Conservation (phyloP, 495 filamentous ascomycete species). For the Glonium stellatum region DNA sequence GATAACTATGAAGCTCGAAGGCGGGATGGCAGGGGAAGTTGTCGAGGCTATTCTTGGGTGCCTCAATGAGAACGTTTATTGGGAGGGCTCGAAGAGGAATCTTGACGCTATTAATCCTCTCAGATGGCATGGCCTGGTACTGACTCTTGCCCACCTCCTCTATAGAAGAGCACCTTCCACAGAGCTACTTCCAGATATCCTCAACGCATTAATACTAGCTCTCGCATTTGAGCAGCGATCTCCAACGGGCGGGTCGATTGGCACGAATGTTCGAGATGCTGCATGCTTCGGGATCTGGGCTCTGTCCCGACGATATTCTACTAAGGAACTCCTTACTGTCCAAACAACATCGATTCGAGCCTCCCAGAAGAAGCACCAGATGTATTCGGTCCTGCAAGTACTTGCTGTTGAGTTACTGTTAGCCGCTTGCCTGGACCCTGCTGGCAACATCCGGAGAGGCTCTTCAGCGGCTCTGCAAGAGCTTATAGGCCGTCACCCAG, state of each 20-base stretch:
- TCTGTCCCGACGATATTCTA: slow-evolving; percentile 78
- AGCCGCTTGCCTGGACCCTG: slow-evolving; percentile 78
- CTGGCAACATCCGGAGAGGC: slow-evolving; percentile 86
- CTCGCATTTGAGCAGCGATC: slow-evolving; percentile 81
- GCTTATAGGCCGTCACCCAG: slow-evolving; percentile 84
- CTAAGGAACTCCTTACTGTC: slow-evolving; percentile 63
- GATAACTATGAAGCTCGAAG: slow-evolving; percentile 67
- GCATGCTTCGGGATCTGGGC: slow-evolving; percentile 95
- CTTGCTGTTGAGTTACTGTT: slow-evolving; percentile 73
- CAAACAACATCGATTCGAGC: slow-evolving; percentile 30
- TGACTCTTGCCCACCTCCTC: slow-evolving; percentile 78
- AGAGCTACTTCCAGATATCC: slow-evolving; percentile 57
- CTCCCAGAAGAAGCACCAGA: slow-evolving; percentile 3
- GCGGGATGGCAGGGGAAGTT: slow-evolving; percentile 74
- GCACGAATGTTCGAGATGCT: slow-evolving; percentile 91
- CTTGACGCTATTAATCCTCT: slow-evolving; percentile 67
- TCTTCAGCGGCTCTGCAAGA: slow-evolving; percentile 93
- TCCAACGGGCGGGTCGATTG: slow-evolving; percentile 71
- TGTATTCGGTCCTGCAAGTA: slow-evolving; percentile 57
- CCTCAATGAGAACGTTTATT: slow-evolving; percentile 71
- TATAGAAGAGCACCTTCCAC: slow-evolving; percentile 69
- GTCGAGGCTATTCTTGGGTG: slow-evolving; percentile 74
- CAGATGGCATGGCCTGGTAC: slow-evolving; percentile 84
- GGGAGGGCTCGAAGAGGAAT: slow-evolving; percentile 51
- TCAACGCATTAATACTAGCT: slow-evolving; percentile 63